phyloP scores from a whole-genome alignment of 148 eudicot genomes.

The Tetragonia tetragonoides region DNA sequence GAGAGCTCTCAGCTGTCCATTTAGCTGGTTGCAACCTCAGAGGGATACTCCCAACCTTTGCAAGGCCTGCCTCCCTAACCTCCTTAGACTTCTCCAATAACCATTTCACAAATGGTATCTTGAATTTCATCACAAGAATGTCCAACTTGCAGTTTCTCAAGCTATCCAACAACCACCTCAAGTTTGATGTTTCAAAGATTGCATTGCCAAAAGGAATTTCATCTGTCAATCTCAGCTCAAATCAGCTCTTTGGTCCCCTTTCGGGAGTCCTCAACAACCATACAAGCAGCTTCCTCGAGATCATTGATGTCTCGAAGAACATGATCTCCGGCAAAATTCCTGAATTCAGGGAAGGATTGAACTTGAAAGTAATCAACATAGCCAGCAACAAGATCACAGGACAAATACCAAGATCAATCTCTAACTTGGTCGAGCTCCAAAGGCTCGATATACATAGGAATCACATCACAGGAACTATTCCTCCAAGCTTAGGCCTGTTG shows the following conservation, averaged over 20 bases:
- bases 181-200: slow-evolving; percentile 43
- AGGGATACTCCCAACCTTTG: slow-evolving; percentile 61
- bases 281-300: slow-evolving; percentile 56
- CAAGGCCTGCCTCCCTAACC: slow-evolving; percentile 46
- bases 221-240: slow-evolving; percentile 54
- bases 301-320: slow-evolving; percentile 55
- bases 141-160: slow-evolving; percentile 48
- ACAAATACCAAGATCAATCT: slow-evolving; percentile 62
- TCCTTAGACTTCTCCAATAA: slow-evolving; percentile 70
- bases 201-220: slow-evolving; percentile 56
- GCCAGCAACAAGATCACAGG: slow-evolving; percentile 67
- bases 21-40: slow-evolving; percentile 68
- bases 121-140: slow-evolving; percentile 47
- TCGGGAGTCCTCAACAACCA: slow-evolving; percentile 43
- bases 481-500: slow-evolving; percentile 54
- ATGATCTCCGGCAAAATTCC: slow-evolving; percentile 66
- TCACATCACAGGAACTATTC: slow-evolving; percentile 61
- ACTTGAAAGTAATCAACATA: slow-evolving; percentile 54
- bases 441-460: slow-evolving; percentile 59
- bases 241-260: slow-evolving; percentile 61
- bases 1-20: slow-evolving; percentile 57
- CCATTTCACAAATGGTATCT: slow-evolving; percentile 50
- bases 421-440: slow-evolving; percentile 55
- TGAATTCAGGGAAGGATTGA: slow-evolving; percentile 46
- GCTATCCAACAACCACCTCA: slow-evolving; percentile 65